A percentile compares a stretch with the other conserved stretches of the same genome.
Conservation (phyloP, 1,139 yeast species). For the Taphrina confusa region DNA sequence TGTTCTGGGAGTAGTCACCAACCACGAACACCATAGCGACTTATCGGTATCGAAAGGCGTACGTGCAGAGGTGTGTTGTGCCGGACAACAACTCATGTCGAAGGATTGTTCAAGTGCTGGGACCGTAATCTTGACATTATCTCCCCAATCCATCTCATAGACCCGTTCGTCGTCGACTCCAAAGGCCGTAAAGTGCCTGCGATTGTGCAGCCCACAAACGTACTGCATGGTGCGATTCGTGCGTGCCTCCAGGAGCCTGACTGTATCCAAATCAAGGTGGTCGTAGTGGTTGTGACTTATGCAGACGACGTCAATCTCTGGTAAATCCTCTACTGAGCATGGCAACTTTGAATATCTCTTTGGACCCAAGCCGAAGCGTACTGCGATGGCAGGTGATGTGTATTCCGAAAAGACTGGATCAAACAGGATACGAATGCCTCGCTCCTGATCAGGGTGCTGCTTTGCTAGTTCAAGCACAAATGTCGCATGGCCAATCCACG, state of each 20-base stretch:
- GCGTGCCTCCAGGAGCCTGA: constrained; percentile 28
- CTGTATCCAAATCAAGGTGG: constrained; percentile 38
- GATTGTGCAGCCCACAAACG: constrained; percentile 79
- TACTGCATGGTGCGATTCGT: constrained; percentile 33
- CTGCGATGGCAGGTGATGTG: constrained; percentile 37
- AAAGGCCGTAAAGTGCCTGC: constrained; percentile 48
- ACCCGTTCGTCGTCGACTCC: constrained; percentile 50
- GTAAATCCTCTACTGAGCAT: constrained; percentile 60
- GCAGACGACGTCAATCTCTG: constrained; percentile 66
- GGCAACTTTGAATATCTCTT: constrained; percentile 76
- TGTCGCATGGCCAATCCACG: constrained; percentile 41
- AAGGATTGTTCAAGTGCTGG: constrained; percentile 21
- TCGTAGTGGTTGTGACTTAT: constrained; percentile 79
- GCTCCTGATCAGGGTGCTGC: neutral
- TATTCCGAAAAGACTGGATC: constrained; percentile 38
- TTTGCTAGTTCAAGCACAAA: constrained; percentile 38
- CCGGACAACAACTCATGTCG: constrained; percentile 56
- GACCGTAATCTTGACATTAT: constrained; percentile 48
- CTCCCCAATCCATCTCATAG: constrained; percentile 94
- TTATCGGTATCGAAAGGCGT: constrained; percentile 71
- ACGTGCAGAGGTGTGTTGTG: constrained; percentile 97
- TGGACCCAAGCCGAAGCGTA: constrained; percentile 67
- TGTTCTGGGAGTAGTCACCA: constrained; percentile 14
- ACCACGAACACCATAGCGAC: constrained; percentile 62
- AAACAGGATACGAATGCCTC: constrained; percentile 37